Evolutionary conservation across 176 grass and related monocot genomes (phyloP).

Genomic region (Eremochloa ophiuroides): DNA sequence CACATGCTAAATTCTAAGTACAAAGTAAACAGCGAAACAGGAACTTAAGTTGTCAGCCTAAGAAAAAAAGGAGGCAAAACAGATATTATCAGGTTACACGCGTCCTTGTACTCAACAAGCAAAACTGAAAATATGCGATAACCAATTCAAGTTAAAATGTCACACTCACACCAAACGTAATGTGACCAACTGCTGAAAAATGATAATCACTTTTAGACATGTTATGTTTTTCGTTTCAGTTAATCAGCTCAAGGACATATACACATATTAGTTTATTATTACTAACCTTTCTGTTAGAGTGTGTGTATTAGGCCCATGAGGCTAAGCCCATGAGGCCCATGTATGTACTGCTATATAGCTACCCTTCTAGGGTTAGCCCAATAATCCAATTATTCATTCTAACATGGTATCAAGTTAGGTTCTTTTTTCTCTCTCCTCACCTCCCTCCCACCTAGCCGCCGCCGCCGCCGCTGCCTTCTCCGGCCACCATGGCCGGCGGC

Average conservation of each 20-base stretch:
- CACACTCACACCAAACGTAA: neutral
- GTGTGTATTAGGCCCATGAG: no score
- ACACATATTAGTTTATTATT: neutral
- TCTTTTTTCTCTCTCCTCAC: no score
- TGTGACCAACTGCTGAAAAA: neutral
- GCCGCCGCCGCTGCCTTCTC: no score
- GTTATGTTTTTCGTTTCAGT: neutral
- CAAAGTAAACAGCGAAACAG: slow-evolving; percentile 15
- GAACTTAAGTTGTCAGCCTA: neutral
- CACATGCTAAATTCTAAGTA: slow-evolving; percentile 56
- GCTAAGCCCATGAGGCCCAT: no score
- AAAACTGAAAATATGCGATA: neutral
- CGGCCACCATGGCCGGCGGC: no score
- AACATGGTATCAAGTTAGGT: no score
- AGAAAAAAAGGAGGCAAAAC: slow-evolving; percentile 9
- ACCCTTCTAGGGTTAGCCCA: no score
- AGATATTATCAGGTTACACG: slow-evolving; percentile 6
- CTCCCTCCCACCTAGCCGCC: no score
- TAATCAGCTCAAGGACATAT: slow-evolving; percentile 3
- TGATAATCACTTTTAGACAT: neutral
- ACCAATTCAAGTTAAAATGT: neutral
- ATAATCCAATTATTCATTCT: no score
- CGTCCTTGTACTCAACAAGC: neutral
- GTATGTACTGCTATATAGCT: no score
- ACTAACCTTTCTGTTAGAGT: no score